A percentile compares a stretch with the other conserved stretches of the same genome.
Conservation (phyloP, 2,329 filamentous ascomycete species). For the Dothidotthia symphoricarpi region DNA sequence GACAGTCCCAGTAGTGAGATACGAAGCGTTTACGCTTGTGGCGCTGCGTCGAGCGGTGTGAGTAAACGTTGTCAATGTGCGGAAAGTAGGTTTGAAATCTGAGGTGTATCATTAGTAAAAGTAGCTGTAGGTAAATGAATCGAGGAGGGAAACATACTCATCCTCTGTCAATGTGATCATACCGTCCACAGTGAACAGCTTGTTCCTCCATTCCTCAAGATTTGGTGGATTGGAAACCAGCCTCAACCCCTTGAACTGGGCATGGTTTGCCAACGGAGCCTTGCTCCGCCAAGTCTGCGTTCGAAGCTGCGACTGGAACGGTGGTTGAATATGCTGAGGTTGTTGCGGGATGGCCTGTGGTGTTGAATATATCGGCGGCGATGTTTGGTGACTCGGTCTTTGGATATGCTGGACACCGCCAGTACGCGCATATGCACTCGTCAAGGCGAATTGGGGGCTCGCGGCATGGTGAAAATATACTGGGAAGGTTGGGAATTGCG, state of each 20-base stretch:
- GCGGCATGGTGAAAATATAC: constrained; percentile 25
- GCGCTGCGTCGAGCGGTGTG: constrained; percentile 74
- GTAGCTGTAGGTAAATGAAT: neutral
- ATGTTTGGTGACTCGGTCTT: constrained; percentile 12
- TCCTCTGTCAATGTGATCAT: constrained; percentile 70
- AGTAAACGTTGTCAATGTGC: constrained; percentile 81
- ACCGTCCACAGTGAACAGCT: constrained; percentile 72
- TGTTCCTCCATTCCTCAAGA: constrained; percentile 67
- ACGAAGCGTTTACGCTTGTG: constrained; percentile 82
- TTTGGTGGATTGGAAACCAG: constrained; percentile 66
- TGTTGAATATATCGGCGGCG: constrained; percentile 9
- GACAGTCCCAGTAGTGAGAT: constrained; percentile 82
- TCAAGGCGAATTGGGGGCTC: constrained; percentile 25
- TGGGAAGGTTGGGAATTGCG: constrained; percentile 24
- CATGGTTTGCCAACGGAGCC: constrained; percentile 48
- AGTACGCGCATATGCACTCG: constrained; percentile 17
- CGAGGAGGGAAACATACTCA: constrained; percentile 53
- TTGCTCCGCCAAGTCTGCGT: constrained; percentile 19
- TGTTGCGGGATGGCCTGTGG: constrained; percentile 15
- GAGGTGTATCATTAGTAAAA: constrained; percentile 1
- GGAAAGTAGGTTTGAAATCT: constrained; percentile 80
- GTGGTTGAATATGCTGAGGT: constrained; percentile 3
- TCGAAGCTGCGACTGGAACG: constrained; percentile 3
- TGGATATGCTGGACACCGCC: constrained; percentile 9
- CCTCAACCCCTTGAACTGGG: constrained; percentile 54